Base-by-base conservation (phyloP, 1,284 basidiomycete genomes). In the Papiliotrema fonsecae region DNA sequence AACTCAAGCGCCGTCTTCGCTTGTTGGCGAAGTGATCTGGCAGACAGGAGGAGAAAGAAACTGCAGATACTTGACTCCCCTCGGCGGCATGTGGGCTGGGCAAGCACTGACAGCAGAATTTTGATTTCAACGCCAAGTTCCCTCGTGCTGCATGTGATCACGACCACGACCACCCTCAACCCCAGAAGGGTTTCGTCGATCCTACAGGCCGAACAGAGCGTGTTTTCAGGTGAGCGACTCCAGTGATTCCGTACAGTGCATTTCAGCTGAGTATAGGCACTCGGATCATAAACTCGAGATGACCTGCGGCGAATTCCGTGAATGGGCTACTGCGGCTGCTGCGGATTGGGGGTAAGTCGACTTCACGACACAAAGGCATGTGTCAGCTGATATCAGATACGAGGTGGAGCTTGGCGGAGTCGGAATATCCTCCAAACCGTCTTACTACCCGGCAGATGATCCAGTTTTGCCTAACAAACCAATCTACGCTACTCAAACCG, bases 231-330 rank as follows among this genome's bases (percentile, higher is more conserved):
- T 65, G 18, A 49, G 65, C 52, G 85, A 24, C 11, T 16, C 41
- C n/a, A 16, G n/a, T 25, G 14, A 25, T 43, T 36, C 16, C 42
- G 43, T n/a, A 50, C n/a, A n/a, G n/a, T n/a, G n/a, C 42, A 22
- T 13, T 34, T 36, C 22, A 16, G 37, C 32, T 18, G 38, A 40
- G 7, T 32, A 6, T 43, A 61, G 60, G 19, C 69, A 97, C 66
- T 69, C 76, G 19, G 92, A 96, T 64, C 93, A 97, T 74, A 88
- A 93, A 67, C 88, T 94, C 61, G 92, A 97, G 71, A 94, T 88
- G 87, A 94, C 88, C 0, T 70, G 75, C 0, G 79, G 81, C 3
- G 92, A 96, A 67, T 96, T 93, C 68, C 66, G 73, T 26, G 60
- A 64, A 9, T 96, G 88, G 86, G 90, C 67, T 14, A 61, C 73